A percentile compares a stretch with the other conserved stretches of the same genome.
phyloP scores from a whole-genome alignment of 1,284 basidiomycete genomes.

The Ustilago hordei region DNA sequence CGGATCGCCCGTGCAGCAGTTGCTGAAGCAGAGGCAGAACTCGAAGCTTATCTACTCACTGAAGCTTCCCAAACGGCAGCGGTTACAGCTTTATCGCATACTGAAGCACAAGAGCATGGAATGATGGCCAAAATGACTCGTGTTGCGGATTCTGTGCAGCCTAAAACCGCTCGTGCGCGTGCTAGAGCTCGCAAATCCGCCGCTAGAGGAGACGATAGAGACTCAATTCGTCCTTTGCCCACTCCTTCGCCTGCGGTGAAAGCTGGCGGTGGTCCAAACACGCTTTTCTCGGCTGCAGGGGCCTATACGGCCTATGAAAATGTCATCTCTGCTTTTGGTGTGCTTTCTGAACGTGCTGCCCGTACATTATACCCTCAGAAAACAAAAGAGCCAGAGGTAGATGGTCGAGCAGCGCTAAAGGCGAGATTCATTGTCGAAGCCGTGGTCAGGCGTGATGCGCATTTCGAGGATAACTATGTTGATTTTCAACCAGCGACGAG shows the following conservation, averaged over 20 bases:
- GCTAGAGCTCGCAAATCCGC: conserved; percentile 27
- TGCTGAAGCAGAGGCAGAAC: conserved; percentile 24
- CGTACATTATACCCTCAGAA: conserved; percentile 11
- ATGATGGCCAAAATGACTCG: conserved; percentile 52
- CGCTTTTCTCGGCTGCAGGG: not conserved
- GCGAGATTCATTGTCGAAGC: conserved; percentile 46
- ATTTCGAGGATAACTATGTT: conserved; percentile 18
- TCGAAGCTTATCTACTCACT: conserved; percentile 9
- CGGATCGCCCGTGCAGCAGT: conserved; percentile 43
- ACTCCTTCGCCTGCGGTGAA: conserved; percentile 18
- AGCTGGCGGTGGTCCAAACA: not conserved
- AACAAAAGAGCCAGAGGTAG: not conserved
- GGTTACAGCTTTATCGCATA: conserved; percentile 18
- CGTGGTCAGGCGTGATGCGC: conserved; percentile 25
- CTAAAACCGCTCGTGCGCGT: conserved; percentile 42
- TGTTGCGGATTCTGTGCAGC: conserved; percentile 42
- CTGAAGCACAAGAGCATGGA: conserved; percentile 26
- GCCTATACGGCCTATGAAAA: conserved; percentile 40
- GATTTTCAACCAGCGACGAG: conserved; percentile 18
- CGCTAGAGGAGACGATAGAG: not conserved
- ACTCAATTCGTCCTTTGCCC: conserved; percentile 13
- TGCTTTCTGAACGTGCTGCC: conserved; percentile 40
- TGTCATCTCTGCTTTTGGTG: conserved; percentile 37
- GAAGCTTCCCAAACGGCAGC: conserved; percentile 8
- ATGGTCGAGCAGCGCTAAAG: not conserved